phyloP scores from a whole-genome alignment of 768 basidiomycete genomes.

The Chalciporus chontae region DNA sequence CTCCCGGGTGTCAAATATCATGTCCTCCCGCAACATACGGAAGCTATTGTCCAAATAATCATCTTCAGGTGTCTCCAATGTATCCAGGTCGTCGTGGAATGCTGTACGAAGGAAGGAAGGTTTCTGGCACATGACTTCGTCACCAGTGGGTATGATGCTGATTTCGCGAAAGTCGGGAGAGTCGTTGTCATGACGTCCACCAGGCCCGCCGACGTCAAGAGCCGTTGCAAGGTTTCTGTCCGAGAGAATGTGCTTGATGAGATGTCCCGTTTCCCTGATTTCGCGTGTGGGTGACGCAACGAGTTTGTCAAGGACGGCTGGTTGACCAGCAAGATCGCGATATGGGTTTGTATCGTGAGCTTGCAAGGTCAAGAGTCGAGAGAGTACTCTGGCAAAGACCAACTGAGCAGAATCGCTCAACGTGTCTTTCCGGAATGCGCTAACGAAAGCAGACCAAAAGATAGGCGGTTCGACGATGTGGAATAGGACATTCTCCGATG shows the following conservation, averaged over 20 bases:
- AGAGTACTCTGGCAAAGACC: conserved; percentile 46
- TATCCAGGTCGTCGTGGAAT: conserved; percentile 34
- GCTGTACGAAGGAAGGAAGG: conserved; percentile 47
- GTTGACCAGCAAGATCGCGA: conserved; percentile 33
- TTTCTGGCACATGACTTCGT: conserved; percentile 48
- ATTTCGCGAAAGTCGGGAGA: conserved; percentile 54
- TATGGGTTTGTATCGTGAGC: conserved; percentile 33
- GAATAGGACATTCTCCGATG: conserved; percentile 38
- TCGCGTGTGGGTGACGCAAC: conserved; percentile 21
- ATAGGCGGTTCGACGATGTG: conserved; percentile 47
- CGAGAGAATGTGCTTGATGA: conserved; percentile 39
- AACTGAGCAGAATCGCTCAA: conserved; percentile 35
- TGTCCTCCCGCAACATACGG: conserved; percentile 26
- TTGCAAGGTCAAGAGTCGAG: conserved; percentile 42
- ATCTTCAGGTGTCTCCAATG: neutral
- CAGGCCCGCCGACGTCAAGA: conserved; percentile 35
- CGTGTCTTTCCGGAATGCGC: conserved; percentile 30
- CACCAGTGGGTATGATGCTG: conserved; percentile 57
- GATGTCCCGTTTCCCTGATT: conserved; percentile 33
- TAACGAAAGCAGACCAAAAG: conserved; percentile 41
- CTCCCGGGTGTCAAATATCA: conserved; percentile 54
- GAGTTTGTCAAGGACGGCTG: conserved; percentile 22
- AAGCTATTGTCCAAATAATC: neutral
- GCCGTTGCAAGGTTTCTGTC: conserved; percentile 15
- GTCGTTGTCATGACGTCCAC: conserved; percentile 71